Evolutionary conservation across 2,329 filamentous ascomycete genomes (phyloP).

Genomic region (Ceratocystis albifundus): DNA sequence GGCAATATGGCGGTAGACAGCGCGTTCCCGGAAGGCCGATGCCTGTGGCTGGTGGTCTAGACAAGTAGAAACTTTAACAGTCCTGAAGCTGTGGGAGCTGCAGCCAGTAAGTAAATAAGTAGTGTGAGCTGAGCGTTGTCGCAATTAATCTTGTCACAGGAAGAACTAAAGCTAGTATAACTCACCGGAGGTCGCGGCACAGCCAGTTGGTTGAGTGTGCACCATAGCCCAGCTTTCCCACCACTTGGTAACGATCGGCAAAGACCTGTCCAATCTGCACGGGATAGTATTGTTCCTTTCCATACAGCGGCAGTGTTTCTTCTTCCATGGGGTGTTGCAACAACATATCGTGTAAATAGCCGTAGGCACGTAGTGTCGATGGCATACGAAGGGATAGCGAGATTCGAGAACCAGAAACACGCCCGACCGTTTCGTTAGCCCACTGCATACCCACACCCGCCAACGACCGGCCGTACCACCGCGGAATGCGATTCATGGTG

Average conservation of each 20-base stretch:
- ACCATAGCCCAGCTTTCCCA: constrained; percentile 28
- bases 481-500: not conserved
- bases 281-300: constrained; percentile 26
- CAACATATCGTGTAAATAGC: constrained; percentile 22
- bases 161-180: not conserved
- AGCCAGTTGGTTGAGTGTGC: constrained; percentile 27
- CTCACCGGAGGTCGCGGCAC: constrained; percentile 26
- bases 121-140: not conserved
- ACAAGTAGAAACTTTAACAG: constrained; percentile 16
- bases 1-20: constrained; percentile 17
- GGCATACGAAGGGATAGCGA: not conserved
- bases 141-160: not conserved
- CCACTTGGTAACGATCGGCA: constrained; percentile 25
- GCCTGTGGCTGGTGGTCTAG: constrained; percentile 11
- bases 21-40: not conserved
- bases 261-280: constrained; percentile 26
- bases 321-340: constrained; percentile 26
- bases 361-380: constrained; percentile 8
- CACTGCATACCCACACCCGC: too few relatives aligned
- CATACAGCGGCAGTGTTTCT: constrained; percentile 26
- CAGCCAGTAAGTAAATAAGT: constrained; percentile 2
- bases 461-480: not conserved
- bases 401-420: not conserved
- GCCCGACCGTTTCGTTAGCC: not conserved
- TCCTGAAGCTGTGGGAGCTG: constrained; percentile 14